These are phyloP conservation scores for Apiospora arundinis DNA, from an alignment of 2,329 filamentous ascomycete genomes.

Conservation along the genomic window DNA sequence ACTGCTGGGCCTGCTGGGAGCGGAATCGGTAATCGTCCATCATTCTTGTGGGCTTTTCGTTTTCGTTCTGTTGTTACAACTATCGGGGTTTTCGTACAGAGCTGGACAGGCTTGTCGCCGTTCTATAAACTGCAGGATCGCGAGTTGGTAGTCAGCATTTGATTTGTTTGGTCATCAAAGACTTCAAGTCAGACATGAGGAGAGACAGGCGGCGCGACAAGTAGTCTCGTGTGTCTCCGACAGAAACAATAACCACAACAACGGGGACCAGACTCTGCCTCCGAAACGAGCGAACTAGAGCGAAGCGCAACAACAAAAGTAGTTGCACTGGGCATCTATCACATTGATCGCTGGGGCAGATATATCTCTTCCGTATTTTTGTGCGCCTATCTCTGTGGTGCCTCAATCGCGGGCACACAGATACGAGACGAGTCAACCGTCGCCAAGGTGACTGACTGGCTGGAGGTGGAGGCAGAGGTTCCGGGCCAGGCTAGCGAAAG, in stretches of 20 bases:
- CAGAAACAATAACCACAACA: slow-evolving; percentile 16
- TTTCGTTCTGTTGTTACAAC: slow-evolving; percentile 43
- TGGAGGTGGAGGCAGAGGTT: slow-evolving; percentile 18
- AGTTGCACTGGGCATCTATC: neutral
- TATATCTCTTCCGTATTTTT: neutral
- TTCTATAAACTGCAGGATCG: slow-evolving; percentile 45
- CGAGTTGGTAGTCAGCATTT: slow-evolving; percentile 25
- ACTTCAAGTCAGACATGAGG: neutral
- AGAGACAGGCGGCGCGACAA: neutral
- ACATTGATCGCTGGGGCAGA: neutral
- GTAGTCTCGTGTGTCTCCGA: neutral
- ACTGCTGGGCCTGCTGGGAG: slow-evolving; percentile 64
- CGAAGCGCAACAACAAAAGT: slow-evolving; percentile 6
- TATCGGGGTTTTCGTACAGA: slow-evolving; percentile 47
- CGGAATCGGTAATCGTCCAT: slow-evolving; percentile 85
- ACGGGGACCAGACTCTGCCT: neutral
- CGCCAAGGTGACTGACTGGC: slow-evolving; percentile 18
- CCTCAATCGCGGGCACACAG: slow-evolving; percentile 19
- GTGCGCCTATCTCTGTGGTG: slow-evolving; percentile 1
- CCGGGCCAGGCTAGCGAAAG: slow-evolving; percentile 8
- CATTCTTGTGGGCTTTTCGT: slow-evolving; percentile 54
- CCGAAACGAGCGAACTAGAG: neutral
- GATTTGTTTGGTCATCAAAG: slow-evolving; percentile 5
- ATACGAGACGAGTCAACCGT: slow-evolving; percentile 28
- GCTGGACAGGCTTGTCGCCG: slow-evolving; percentile 40